Base-by-base conservation (phyloP, 139 green algal species). In the Tetradesmus obliquus region DNA sequence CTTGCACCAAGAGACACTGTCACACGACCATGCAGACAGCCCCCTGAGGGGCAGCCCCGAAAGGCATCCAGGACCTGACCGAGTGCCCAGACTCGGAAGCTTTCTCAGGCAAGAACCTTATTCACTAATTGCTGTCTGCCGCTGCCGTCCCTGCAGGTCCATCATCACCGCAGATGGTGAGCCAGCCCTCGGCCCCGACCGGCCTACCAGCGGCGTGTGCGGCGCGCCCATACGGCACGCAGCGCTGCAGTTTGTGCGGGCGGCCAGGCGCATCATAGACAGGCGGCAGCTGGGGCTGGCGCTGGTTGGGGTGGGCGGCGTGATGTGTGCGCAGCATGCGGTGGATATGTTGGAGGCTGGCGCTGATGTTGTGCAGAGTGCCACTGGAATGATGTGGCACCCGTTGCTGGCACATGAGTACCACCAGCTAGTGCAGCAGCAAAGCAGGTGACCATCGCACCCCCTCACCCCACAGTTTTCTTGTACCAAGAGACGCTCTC, bases 341-440 rank as follows among this genome's bases (percentile, higher is more conserved):
- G 45, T 87, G 24, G 60, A 91, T 17, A 91, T 92, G 88, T 60
- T 94, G 45, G 32, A 24, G 58, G 82, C 83, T 17, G 91, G 91
- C 3, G 91, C 91, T 2, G 83, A 94, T 71, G 53, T 94, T 8
- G 88, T 92, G 22, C 91, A 94, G 87, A 79, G 55, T 51, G 91
- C 91, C 12, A 94, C 91, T 1, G 91, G 91, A 24, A 92, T 94
- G 82, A 94, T 94, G 91, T 94, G 91, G 91, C 20, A 88, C 51
- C 88, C 91, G 6, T 9, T 84, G 55, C 84, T 94, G 76, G 91
- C 88, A 2, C 55, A 74, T 24, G 91, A 94, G 58, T 94, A 89
- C 53, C 91, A 94, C 62, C 57, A 53, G 53, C 62, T 22, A 76
- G 76, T 83, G 53, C 45, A 76, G n/a, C 51, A 66, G 32, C 84